Evolutionary conservation across 2,329 filamentous ascomycete genomes (phyloP), one percentile per base, ranked within the genome.

Genomic region (Trichoderma atroviride): DNA sequence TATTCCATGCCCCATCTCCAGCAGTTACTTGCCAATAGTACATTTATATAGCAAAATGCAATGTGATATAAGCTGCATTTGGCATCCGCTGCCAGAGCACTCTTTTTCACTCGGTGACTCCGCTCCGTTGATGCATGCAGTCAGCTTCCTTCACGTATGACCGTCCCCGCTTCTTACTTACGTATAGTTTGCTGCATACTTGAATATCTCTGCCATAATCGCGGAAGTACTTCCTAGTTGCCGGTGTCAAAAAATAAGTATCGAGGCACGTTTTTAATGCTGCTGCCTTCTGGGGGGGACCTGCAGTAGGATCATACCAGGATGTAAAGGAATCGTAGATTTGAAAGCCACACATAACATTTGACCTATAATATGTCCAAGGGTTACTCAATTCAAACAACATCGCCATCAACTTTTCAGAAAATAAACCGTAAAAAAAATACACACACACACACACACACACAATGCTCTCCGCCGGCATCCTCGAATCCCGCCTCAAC

Each of bases 401-500:
- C 4, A 43, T 43, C 6, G 19, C 2, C 9, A 31, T 31, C 29
- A 27, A 27, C 27, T 27, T 27, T 27, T 27, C 27, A 27, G 27
- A 27, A 27, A 27, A 27, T 27, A 27, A 27, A 27, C 4, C 27
- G 27, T 27, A 27, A 27, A 27, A 27, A 27, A 27, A 27, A 27
- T 2, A 27, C 2, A 27, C 4, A n/a, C n/a, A n/a, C n/a, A n/a
- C n/a, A n/a, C n/a, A n/a, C 27, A 27, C 27, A 27, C 27, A 27
- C 61, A 64, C 4, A 31, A 64, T 64, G 61, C 31, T 50, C 27
- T 55, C 61, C 31, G 31, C 61, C 24, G 33, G 31, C 2, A 4
- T 29, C 53, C 19, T 66, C 53, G 53, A 66, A 35, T 31, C 5
- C 19, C 61, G 61, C 31, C 53, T 66, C 35, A 22, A 57, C n/a